Percentiles rank a stretch among this genome's conserved stretches.
phyloP scores from a whole-genome alignment of 2,329 filamentous ascomycete species.

The Monosporascus ibericus region DNA sequence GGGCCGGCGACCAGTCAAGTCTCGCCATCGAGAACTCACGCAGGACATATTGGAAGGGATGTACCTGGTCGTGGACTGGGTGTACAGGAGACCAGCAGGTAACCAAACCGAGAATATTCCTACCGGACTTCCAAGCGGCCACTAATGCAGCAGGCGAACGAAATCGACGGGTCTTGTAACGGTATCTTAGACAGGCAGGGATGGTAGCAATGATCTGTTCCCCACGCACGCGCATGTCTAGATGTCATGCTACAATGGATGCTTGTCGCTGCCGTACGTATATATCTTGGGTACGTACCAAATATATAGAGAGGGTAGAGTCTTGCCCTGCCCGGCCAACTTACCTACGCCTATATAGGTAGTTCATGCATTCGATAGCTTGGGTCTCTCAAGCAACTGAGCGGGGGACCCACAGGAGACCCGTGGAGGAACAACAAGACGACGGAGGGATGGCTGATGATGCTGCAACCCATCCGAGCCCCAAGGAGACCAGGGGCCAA shows the following conservation, averaged over 20 bases:
- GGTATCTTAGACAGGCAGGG: slow-evolving; percentile 9
- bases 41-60: slow-evolving; percentile 25
- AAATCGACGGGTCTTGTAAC: slow-evolving; percentile 21
- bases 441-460: slow-evolving; percentile 3
- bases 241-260: slow-evolving; percentile 29
- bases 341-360: neutral
- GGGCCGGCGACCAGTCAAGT: slow-evolving; percentile 21
- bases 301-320: slow-evolving; percentile 17
- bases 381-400: neutral
- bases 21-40: slow-evolving; percentile 10
- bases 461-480: slow-evolving; percentile 4
- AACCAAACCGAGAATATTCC: slow-evolving; percentile 18
- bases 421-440: neutral
- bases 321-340: slow-evolving; percentile 8
- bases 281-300: slow-evolving; percentile 17
- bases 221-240: slow-evolving; percentile 29
- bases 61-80: slow-evolving; percentile 28
- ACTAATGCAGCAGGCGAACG: slow-evolving; percentile 32
- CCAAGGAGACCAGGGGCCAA: slow-evolving; percentile 11
- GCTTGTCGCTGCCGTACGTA: slow-evolving; percentile 23
- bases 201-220: slow-evolving; percentile 17
- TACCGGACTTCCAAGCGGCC: slow-evolving; percentile 26
- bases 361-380: neutral
- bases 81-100: slow-evolving; percentile 16
- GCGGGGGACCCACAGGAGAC: neutral